These are phyloP conservation scores for Epichloe sylvatica DNA, from an alignment of 2,329 filamentous ascomycete species.

Conservation along the genomic window DNA sequence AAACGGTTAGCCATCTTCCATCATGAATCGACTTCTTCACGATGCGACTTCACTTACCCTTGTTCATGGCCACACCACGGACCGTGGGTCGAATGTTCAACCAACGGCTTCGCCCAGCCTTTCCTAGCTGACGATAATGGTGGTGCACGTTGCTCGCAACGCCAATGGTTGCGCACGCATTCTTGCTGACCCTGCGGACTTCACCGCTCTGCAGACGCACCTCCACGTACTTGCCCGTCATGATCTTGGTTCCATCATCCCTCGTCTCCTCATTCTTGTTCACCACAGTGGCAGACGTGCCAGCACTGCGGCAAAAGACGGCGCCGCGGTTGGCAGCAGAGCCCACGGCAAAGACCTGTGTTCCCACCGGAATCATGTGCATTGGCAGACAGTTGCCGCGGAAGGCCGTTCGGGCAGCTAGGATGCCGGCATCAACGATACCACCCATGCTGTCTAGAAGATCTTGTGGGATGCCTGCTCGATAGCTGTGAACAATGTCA, in stretches of 20 bases:
- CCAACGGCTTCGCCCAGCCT: conserved; percentile 88
- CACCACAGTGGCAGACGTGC: conserved; percentile 78
- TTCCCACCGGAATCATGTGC: conserved; percentile 93
- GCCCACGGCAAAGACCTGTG: conserved; percentile 80
- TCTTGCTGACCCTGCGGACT: conserved; percentile 73
- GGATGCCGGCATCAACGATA: conserved; percentile 80
- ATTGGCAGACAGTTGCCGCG: conserved; percentile 89
- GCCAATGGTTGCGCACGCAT: conserved; percentile 89
- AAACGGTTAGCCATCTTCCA: background rate
- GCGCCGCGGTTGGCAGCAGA: conserved; percentile 58
- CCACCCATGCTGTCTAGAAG: conserved; percentile 88
- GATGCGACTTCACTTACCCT: conserved; percentile 41
- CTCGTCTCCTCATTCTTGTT: conserved; percentile 70
- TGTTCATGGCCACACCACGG: conserved; percentile 97
- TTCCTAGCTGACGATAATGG: conserved; percentile 82
- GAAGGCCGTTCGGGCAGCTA: conserved; percentile 87
- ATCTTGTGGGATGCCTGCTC: conserved; percentile 73
- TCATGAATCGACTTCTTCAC: background rate
- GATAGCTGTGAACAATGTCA: conserved; percentile 84
- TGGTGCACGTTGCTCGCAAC: conserved; percentile 87
- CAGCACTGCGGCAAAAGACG: conserved; percentile 88
- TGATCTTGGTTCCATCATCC: conserved; percentile 43
- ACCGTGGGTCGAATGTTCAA: conserved; percentile 90
- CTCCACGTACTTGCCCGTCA: conserved; percentile 65
- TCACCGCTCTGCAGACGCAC: conserved; percentile 87